phyloP scores from a whole-genome alignment of 768 basidiomycete genomes.

The Heimioporus sp. region DNA sequence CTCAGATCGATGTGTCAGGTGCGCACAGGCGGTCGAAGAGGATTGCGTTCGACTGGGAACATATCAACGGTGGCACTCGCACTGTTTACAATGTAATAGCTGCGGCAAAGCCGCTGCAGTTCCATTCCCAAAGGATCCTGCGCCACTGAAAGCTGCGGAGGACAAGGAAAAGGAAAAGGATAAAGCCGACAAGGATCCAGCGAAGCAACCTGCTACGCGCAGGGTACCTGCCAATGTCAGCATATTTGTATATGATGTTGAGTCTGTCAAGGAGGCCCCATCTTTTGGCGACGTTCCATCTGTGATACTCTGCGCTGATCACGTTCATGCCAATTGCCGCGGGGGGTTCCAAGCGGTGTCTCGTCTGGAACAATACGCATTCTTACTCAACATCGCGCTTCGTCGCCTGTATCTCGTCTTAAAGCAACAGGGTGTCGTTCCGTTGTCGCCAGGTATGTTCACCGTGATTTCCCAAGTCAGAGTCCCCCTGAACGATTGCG shows the following conservation, averaged over 20 bases:
- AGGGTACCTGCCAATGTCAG: slow-evolving; percentile 80
- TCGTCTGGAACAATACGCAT: slow-evolving; percentile 95
- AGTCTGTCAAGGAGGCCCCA: slow-evolving; percentile 61
- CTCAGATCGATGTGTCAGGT: slow-evolving; percentile 89
- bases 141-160: slow-evolving; percentile 49
- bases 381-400: slow-evolving; percentile 92
- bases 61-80: slow-evolving; percentile 96
- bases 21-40: slow-evolving; percentile 90
- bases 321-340: slow-evolving; percentile 64
- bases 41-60: slow-evolving; percentile 94
- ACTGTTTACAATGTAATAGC: slow-evolving; percentile 80
- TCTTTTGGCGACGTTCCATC: slow-evolving; percentile 75
- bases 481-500: slow-evolving; percentile 8
- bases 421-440: slow-evolving; percentile 87
- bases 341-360: slow-evolving; percentile 89
- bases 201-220: slow-evolving; percentile 62
- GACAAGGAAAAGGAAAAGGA: slow-evolving; percentile 45
- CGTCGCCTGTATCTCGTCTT: slow-evolving; percentile 83
- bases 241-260: slow-evolving; percentile 74
- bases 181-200: slow-evolving; percentile 42
- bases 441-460: slow-evolving; percentile 68
- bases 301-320: slow-evolving; percentile 74
- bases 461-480: slow-evolving; percentile 2
- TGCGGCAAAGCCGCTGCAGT: slow-evolving; percentile 80
- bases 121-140: slow-evolving; percentile 53